Conservation (phyloP, 2,329 filamentous ascomycete species). For the Penicillium psychrosexuale region DNA sequence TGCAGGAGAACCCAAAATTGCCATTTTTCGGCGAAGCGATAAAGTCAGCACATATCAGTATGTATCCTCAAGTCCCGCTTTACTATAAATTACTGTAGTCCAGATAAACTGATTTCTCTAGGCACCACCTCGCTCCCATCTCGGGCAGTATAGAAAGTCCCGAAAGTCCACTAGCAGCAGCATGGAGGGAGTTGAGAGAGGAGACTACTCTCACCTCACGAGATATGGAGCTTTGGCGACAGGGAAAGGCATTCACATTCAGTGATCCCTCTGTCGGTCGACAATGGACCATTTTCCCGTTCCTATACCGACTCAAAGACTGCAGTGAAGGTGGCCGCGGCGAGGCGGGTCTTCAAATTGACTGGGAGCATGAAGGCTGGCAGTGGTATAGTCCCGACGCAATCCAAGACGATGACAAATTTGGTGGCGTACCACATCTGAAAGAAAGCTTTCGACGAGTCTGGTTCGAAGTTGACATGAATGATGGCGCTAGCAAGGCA, state of each 20-base stretch:
- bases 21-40: conserved; percentile 60
- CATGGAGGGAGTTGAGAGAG: conserved; percentile 61
- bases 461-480: conserved; percentile 56
- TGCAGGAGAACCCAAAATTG: conserved; percentile 46
- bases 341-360: conserved; percentile 51
- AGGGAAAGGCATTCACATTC: conserved; percentile 60
- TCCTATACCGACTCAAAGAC: conserved; percentile 52
- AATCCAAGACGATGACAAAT: conserved; percentile 47
- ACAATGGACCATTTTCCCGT: conserved; percentile 63
- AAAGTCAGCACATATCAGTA: conserved; percentile 61
- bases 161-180: conserved; percentile 57
- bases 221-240: conserved; percentile 52
- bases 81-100: neutral
- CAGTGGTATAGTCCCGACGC: conserved; percentile 56
- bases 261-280: conserved; percentile 52
- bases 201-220: conserved; percentile 56
- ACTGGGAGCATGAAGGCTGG: conserved; percentile 63
- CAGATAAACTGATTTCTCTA: conserved; percentile 27
- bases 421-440: conserved; percentile 57
- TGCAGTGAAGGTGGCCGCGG: conserved; percentile 28
- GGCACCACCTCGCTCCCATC: conserved; percentile 57
- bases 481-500: conserved; percentile 44
- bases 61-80: neutral
- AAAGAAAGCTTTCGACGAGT: conserved; percentile 58
- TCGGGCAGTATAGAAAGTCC: conserved; percentile 58